These are phyloP conservation scores for Xylaria sp. DNA, from an alignment of 2,329 filamentous ascomycete genomes.

Conservation along the genomic window DNA sequence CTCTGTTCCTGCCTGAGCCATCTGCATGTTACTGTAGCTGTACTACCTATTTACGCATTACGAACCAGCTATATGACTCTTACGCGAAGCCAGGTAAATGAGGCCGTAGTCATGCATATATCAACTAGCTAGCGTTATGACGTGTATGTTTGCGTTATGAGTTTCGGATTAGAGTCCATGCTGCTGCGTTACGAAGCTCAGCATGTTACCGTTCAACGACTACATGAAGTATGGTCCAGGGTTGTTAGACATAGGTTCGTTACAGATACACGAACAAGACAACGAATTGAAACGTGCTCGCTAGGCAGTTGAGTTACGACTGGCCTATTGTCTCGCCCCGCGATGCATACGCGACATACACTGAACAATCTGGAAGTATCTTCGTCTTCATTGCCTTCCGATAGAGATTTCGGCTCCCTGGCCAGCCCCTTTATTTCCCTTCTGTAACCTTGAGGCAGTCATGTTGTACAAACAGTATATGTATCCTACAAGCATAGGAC, in stretches of 20 bases:
- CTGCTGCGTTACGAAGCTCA: neutral
- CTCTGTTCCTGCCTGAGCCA: neutral
- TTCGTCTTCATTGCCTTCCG: neutral
- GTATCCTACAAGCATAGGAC: neutral
- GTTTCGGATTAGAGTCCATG: neutral
- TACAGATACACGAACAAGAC: too few species aligned
- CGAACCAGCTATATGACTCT: neutral
- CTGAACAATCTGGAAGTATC: constrained; percentile 27
- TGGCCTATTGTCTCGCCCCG: constrained; percentile 18
- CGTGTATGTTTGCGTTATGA: constrained; percentile 1
- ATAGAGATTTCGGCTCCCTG: neutral
- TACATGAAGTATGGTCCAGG: constrained; percentile 8
- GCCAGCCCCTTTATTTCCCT: neutral
- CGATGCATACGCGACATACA: constrained; percentile 38
- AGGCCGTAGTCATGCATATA: neutral
- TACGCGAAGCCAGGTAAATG: neutral
- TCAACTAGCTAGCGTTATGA: constrained; percentile 5
- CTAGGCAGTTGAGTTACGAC: neutral
- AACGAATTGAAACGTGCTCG: neutral
- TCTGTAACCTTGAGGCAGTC: neutral
- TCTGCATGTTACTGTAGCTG: neutral
- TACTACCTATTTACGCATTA: neutral
- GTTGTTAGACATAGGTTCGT: too few species aligned
- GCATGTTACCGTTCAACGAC: constrained; percentile 10
- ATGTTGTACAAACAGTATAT: neutral